These are phyloP conservation scores for Fusarium burgessii DNA, from an alignment of 2,329 filamentous ascomycete species.

Conservation along the genomic window DNA sequence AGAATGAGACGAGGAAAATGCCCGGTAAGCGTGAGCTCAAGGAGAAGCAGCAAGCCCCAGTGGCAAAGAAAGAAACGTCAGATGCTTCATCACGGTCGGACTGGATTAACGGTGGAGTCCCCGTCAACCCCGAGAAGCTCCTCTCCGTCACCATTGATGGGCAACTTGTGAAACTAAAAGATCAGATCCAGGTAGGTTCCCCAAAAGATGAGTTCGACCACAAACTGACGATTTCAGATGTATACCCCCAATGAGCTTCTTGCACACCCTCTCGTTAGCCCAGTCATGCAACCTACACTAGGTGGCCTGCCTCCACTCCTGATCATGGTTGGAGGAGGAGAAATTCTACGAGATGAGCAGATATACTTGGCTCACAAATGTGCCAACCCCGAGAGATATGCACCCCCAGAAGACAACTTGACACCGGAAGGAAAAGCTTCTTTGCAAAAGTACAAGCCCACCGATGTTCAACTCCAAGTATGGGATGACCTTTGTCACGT, in stretches of 20 bases:
- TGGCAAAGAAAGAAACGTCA: conserved; percentile 43
- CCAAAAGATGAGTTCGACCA: not conserved
- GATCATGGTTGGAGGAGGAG: conserved; percentile 88
- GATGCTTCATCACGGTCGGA: conserved; percentile 38
- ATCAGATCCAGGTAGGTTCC: conserved; percentile 83
- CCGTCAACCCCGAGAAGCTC: conserved; percentile 48
- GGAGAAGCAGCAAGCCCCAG: conserved; percentile 52
- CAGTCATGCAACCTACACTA: conserved; percentile 86
- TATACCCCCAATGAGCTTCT: conserved; percentile 87
- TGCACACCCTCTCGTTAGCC: conserved; percentile 89
- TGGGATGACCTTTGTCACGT: conserved; percentile 98
- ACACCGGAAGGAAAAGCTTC: conserved; percentile 70
- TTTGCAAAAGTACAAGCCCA: conserved; percentile 79
- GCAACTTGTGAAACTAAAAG: conserved; percentile 78
- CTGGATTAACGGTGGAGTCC: conserved; percentile 47
- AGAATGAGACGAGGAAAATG: conserved; percentile 42
- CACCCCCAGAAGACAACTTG: conserved; percentile 73
- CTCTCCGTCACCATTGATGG: conserved; percentile 79
- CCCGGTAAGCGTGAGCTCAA: conserved; percentile 43
- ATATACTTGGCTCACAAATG: conserved; percentile 96
- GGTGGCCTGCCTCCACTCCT: conserved; percentile 90
- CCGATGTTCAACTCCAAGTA: conserved; percentile 92
- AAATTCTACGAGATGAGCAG: conserved; percentile 92
- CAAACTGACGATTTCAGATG: conserved; percentile 61
- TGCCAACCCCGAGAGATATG: conserved; percentile 82